These are phyloP conservation scores for Neurospora sp. DNA, from an alignment of 2,329 filamentous ascomycete species.

Conservation along the genomic window DNA sequence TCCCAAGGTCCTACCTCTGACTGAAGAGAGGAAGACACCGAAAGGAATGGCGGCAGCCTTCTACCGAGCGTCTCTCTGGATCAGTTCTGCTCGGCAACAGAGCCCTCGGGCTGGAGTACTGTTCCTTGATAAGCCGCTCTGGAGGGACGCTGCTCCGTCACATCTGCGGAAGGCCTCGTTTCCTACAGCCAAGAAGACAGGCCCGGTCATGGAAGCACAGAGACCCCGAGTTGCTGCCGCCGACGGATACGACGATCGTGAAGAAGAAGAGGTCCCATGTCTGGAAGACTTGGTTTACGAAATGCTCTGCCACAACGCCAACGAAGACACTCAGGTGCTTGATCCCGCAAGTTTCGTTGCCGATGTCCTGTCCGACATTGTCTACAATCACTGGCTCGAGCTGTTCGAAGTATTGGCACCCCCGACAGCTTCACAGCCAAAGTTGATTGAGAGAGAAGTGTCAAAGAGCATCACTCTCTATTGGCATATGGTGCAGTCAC, in stretches of 20 bases:
- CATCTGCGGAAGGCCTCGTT: conserved; percentile 13
- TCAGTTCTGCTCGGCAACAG: conserved; percentile 3
- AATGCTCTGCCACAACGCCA: neutral
- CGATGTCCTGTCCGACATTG: conserved; percentile 14
- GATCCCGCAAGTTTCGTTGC: conserved; percentile 3
- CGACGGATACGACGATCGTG: neutral
- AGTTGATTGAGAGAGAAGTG: neutral
- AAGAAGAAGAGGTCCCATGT: conserved; percentile 14
- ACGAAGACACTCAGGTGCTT: neutral
- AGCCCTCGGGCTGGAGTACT: conserved; percentile 21
- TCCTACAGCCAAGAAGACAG: neutral
- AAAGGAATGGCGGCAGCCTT: conserved; percentile 18
- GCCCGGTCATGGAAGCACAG: neutral
- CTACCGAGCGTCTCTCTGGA: conserved; percentile 27
- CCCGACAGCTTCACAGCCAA: neutral
- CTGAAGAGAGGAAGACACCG: neutral
- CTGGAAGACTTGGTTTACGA: conserved; percentile 17
- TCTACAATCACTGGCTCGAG: conserved; percentile 26
- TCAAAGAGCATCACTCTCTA: conserved; percentile 7
- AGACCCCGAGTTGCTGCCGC: neutral
- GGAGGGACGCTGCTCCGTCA: conserved; percentile 11
- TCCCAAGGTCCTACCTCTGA: conserved; percentile 11
- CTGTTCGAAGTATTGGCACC: conserved; percentile 24
- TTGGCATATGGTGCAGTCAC: conserved; percentile 22
- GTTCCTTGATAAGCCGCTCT: conserved; percentile 22